phyloP scores from a whole-genome alignment of 192 early-diverging fungal genomes.

The Gaertneriomyces sp. region DNA sequence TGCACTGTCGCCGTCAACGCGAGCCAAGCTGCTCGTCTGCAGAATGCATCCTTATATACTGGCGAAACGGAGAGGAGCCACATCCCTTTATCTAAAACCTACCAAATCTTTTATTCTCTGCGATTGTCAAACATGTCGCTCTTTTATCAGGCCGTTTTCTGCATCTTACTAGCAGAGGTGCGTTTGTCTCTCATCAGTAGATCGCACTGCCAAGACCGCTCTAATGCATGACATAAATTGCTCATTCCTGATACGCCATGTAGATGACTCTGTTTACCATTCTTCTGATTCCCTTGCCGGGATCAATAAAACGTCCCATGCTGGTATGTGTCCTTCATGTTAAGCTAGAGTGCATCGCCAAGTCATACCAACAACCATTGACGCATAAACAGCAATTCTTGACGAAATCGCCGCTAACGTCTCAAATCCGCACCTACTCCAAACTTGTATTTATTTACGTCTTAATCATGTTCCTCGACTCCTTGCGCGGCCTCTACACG shows the following conservation, averaged over 20 bases:
- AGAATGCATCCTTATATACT: too few relatives aligned
- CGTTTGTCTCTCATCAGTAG: not conserved
- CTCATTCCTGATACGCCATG: not conserved
- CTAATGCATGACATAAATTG: not conserved
- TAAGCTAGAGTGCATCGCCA: not conserved
- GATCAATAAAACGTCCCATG: slow-evolving; percentile 15
- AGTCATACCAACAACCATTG: not conserved
- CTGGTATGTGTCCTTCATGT: slow-evolving; percentile 3
- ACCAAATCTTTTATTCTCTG: too few relatives aligned
- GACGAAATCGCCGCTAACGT: slow-evolving; percentile 18
- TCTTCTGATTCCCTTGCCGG: slow-evolving; percentile 27
- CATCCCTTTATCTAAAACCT: too few relatives aligned
- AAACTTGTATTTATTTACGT: slow-evolving; percentile 29
- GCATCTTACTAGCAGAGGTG: slow-evolving; percentile 27
- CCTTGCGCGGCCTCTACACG: not conserved
- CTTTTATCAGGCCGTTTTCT: slow-evolving; percentile 35
- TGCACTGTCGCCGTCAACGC: too few relatives aligned
- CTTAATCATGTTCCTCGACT: slow-evolving; percentile 25
- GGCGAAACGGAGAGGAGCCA: too few relatives aligned
- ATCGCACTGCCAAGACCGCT: not conserved
- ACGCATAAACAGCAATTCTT: not conserved
- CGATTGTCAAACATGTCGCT: slow-evolving; percentile 22
- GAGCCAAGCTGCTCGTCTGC: too few relatives aligned
- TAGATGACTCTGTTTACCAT: slow-evolving; percentile 33
- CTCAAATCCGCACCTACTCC: slow-evolving; percentile 11